Conservation (phyloP, 2,329 filamentous ascomycete genomes). For the Cladosporium sp. region DNA sequence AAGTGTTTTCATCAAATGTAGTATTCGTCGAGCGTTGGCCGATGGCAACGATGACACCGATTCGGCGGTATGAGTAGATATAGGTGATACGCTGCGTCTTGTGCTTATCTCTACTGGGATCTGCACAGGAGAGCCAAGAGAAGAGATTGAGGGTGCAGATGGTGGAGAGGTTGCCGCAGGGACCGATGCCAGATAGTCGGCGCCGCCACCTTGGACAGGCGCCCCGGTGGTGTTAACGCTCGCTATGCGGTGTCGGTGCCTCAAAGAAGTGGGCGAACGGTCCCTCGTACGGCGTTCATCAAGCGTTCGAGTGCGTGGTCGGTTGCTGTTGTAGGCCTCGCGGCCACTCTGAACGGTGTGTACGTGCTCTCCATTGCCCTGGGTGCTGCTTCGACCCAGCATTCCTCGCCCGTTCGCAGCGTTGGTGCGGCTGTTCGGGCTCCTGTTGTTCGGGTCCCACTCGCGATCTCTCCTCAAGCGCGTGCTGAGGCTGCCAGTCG, state of each 20-base stretch:
- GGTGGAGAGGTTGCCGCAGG: constrained; percentile 24
- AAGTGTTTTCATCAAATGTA: constrained; percentile 70
- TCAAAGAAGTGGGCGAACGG: constrained; percentile 15
- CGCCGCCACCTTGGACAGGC: constrained; percentile 38
- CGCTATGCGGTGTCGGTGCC: constrained; percentile 56
- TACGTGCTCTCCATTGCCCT: constrained; percentile 23
- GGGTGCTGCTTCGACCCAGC: constrained; percentile 21
- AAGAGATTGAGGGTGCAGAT: constrained; percentile 27
- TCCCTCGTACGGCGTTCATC: constrained; percentile 41
- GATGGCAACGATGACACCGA: constrained; percentile 31
- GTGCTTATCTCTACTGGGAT: constrained; percentile 18
- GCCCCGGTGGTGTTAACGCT: constrained; percentile 63
- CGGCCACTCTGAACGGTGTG: constrained; percentile 21
- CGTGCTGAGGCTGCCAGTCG: constrained; percentile 8
- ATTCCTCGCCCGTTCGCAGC: constrained; percentile 17
- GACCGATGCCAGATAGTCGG: constrained; percentile 30
- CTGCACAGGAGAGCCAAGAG: constrained; percentile 25
- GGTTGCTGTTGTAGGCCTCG: constrained; percentile 19
- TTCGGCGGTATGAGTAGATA: constrained; percentile 26
- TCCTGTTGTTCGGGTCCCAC: constrained; percentile 16
- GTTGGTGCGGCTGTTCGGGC: constrained; percentile 23
- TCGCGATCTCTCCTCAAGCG: constrained; percentile 18
- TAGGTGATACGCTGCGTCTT: constrained; percentile 27
- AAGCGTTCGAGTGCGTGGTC: constrained; percentile 48
- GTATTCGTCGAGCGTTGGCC: constrained; percentile 65